Evolutionary conservation across 352 stramenopile species (phyloP).

Genomic region (Phytopythium aichiense): DNA sequence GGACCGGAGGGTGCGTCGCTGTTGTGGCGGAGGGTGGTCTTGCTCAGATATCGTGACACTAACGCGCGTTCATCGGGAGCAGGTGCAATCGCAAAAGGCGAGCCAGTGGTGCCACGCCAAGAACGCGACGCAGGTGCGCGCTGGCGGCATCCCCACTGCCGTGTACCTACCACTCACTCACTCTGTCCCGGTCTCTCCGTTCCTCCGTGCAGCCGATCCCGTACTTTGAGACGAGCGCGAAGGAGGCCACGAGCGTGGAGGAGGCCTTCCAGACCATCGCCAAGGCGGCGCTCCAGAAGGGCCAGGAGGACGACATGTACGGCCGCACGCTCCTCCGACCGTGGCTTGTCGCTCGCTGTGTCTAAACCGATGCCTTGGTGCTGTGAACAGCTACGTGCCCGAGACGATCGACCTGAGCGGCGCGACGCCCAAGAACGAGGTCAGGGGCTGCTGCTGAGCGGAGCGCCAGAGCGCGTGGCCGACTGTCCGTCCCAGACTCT

Average conservation of each 20-base stretch:
- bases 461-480: background rate
- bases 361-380: background rate
- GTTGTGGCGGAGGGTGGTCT: background rate
- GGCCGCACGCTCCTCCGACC: constrained; percentile 2
- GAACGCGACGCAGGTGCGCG: constrained; percentile 57
- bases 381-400: constrained; percentile 58
- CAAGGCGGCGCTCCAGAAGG: constrained; percentile 84
- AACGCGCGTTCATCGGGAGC: background rate
- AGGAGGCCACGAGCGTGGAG: constrained; percentile 96
- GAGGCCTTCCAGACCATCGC: constrained; percentile 94
- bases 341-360: constrained; percentile 1
- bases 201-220: constrained; percentile 65
- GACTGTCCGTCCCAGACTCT: background rate
- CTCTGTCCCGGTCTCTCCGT: background rate
- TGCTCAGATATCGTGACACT: too few species aligned
- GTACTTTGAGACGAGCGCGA: constrained; percentile 98
- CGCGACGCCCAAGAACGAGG: constrained; percentile 61
- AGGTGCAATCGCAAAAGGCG: constrained; percentile 84
- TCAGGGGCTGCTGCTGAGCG: constrained; percentile 66
- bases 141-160: background rate
- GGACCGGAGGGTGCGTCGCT: constrained; percentile 54
- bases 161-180: too few species aligned
- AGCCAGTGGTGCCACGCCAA: constrained; percentile 93
- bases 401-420: constrained; percentile 85
- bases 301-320: constrained; percentile 85